A percentile compares a stretch with the other conserved stretches of the same genome.
These are phyloP conservation scores for Cerrena zonata DNA, from an alignment of 1,284 basidiomycete genomes.

Conservation along the genomic window DNA sequence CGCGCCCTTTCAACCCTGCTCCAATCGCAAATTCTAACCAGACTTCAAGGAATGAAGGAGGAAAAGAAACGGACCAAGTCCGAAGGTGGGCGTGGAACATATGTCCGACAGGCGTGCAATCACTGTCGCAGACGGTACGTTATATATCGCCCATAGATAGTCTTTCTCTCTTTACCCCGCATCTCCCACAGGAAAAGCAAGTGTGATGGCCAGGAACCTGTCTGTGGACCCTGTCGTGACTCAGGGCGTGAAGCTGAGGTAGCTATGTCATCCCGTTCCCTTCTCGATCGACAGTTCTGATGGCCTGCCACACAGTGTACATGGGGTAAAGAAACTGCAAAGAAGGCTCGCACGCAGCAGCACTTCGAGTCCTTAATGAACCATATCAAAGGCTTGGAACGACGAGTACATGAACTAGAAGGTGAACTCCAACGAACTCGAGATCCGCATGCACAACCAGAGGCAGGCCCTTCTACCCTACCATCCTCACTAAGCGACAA, in stretches of 20 bases:
- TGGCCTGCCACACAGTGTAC: conserved; percentile 35
- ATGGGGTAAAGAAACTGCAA: conserved; percentile 47
- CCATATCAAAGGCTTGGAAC: conserved; percentile 38
- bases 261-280: conserved; percentile 7
- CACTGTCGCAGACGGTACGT: conserved; percentile 44
- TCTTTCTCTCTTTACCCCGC: conserved; percentile 1
- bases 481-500: conserved; percentile 6
- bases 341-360: conserved; percentile 46
- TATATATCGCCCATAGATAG: not conserved
- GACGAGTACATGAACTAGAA: conserved; percentile 43
- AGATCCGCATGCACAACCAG: conserved; percentile 8
- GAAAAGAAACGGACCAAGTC: conserved; percentile 23
- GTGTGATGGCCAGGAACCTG: conserved; percentile 46
- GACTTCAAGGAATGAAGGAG: conserved; percentile 20
- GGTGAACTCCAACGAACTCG: conserved; percentile 37
- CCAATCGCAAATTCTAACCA: not conserved
- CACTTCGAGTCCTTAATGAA: conserved; percentile 51
- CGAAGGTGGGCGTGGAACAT: conserved; percentile 34
- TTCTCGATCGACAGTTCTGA: not conserved
- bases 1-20: not conserved
- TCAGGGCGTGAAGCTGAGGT: conserved; percentile 42
- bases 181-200: conserved; percentile 40
- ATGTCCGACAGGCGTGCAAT: conserved; percentile 44
- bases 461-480: conserved; percentile 10
- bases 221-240: conserved; percentile 40